Percentiles rank a stretch among this genome's conserved stretches.
Evolutionary conservation across 1,284 basidiomycete genomes (phyloP).

Genomic region (Pholiota adiposa): DNA sequence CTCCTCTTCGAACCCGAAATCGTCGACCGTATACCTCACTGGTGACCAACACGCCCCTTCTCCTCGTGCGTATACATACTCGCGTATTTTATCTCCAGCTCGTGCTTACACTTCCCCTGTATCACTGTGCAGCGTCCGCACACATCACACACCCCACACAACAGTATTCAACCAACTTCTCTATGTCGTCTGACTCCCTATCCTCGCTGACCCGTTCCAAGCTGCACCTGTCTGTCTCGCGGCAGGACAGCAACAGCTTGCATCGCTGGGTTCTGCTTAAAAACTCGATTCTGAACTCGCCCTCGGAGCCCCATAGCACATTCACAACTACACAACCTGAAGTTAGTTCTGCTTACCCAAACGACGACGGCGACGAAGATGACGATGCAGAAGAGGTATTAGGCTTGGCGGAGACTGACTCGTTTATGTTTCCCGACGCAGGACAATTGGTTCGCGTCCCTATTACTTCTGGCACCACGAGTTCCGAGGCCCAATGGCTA

Average conservation of each 20-base stretch:
- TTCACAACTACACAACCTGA: slow-evolving; percentile 38
- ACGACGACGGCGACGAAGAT: slow-evolving; percentile 46
- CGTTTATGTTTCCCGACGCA: slow-evolving; percentile 80
- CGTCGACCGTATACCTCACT: slow-evolving; percentile 74
- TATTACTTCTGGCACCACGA: slow-evolving; percentile 38
- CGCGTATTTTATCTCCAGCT: slow-evolving; percentile 7
- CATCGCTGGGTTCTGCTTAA: slow-evolving; percentile 86
- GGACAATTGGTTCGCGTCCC: slow-evolving; percentile 52
- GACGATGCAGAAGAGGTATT: slow-evolving; percentile 48
- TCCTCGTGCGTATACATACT: slow-evolving; percentile 19
- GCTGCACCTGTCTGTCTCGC: slow-evolving; percentile 63
- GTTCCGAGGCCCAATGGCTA: slow-evolving; percentile 77
- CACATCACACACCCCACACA: slow-evolving; percentile 10
- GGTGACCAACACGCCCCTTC: slow-evolving; percentile 17
- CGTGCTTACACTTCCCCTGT: slow-evolving; percentile 13
- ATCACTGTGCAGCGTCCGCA: slow-evolving; percentile 12
- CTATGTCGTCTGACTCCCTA: slow-evolving; percentile 55
- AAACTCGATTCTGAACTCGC: slow-evolving; percentile 72
- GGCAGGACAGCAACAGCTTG: slow-evolving; percentile 73
- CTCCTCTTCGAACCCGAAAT: slow-evolving; percentile 83
- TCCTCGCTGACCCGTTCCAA: slow-evolving; percentile 74
- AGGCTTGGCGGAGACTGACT: slow-evolving; percentile 47
- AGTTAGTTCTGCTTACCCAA: slow-evolving; percentile 44
- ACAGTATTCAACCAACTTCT: slow-evolving; percentile 24
- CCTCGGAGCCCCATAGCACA: slow-evolving; percentile 39